Conservation (phyloP, 2,329 filamentous ascomycete genomes). For the Monilinia aucupariae region DNA sequence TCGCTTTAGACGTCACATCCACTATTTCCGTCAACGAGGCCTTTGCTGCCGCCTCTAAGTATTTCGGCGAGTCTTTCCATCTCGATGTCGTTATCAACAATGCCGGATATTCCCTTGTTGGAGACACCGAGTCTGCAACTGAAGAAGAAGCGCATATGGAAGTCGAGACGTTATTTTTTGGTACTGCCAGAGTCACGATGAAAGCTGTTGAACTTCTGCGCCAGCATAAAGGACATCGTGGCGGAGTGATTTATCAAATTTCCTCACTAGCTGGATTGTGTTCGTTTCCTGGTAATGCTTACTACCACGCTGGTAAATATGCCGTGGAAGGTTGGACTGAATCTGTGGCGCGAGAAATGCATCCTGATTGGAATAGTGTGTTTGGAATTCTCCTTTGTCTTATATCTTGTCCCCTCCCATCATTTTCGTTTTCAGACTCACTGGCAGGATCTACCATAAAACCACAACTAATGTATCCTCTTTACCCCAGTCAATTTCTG, state of each 20-base stretch:
- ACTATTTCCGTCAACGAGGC: slow-evolving; percentile 34
- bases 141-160: slow-evolving; percentile 35
- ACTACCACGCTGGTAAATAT: slow-evolving; percentile 41
- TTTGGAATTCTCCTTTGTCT: not conserved
- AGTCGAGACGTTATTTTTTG: slow-evolving; percentile 44
- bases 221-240: slow-evolving; percentile 33
- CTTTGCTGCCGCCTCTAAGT: slow-evolving; percentile 35
- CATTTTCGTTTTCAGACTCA: not conserved
- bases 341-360: slow-evolving; percentile 36
- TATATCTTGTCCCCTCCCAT: not conserved
- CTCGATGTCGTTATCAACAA: slow-evolving; percentile 58
- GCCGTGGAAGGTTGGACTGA: slow-evolving; percentile 39
- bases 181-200: slow-evolving; percentile 38
- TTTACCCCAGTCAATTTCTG: slow-evolving; percentile 37
- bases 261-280: slow-evolving; percentile 39
- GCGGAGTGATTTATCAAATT: slow-evolving; percentile 40
- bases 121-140: slow-evolving; percentile 45
- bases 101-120: slow-evolving; percentile 50
- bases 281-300: slow-evolving; percentile 37
- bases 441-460: not conserved
- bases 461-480: not conserved
- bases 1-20: slow-evolving; percentile 45
- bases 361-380: slow-evolving; percentile 37
- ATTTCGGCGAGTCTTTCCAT: slow-evolving; percentile 44
- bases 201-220: slow-evolving; percentile 39